Percentiles rank a stretch among this genome's conserved stretches.
Conservation (phyloP, 2,329 filamentous ascomycete species). For the Pezicula rhizophila region DNA sequence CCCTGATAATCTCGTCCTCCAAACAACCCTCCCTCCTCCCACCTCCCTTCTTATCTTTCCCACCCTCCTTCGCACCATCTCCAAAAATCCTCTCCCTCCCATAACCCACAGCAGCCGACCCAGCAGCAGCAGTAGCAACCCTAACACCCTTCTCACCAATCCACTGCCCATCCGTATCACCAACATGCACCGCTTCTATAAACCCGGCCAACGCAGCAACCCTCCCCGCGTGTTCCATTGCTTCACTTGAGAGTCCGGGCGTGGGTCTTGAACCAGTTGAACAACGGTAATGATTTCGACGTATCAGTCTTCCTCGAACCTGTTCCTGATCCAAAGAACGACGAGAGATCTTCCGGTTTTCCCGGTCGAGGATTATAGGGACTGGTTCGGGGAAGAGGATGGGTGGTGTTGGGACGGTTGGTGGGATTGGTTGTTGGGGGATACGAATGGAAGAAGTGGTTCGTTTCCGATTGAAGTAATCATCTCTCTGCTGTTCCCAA, state of each 20-base stretch:
- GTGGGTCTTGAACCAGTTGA: constrained; percentile 12
- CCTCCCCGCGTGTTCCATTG: constrained; percentile 18
- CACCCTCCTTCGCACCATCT: no score
- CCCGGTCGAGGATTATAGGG: no score
- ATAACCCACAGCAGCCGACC: constrained; percentile 1
- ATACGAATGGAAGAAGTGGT: no score
- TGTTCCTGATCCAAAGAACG: no score
- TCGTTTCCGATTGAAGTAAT: no score
- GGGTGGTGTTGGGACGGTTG: no score
- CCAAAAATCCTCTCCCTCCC: not conserved
- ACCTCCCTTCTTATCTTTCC: no score
- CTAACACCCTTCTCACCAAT: constrained; percentile 18
- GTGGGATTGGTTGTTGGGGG: no score
- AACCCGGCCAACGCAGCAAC: constrained; percentile 26
- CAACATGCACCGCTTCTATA: constrained; percentile 34
- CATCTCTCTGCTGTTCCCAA: no score
- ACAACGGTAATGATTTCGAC: constrained; percentile 1
- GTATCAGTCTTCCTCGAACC: not conserved
- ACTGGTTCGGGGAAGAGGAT: no score
- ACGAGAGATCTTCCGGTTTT: no score
- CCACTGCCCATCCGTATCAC: constrained; percentile 34
- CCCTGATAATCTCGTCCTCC: constrained; percentile 1
- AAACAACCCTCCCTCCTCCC: no score
- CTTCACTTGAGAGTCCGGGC: constrained; percentile 13
- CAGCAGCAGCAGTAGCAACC: constrained; percentile 11